These are phyloP conservation scores for Multifurca ochricompacta DNA, from an alignment of 768 basidiomycete genomes.

Conservation along the genomic window DNA sequence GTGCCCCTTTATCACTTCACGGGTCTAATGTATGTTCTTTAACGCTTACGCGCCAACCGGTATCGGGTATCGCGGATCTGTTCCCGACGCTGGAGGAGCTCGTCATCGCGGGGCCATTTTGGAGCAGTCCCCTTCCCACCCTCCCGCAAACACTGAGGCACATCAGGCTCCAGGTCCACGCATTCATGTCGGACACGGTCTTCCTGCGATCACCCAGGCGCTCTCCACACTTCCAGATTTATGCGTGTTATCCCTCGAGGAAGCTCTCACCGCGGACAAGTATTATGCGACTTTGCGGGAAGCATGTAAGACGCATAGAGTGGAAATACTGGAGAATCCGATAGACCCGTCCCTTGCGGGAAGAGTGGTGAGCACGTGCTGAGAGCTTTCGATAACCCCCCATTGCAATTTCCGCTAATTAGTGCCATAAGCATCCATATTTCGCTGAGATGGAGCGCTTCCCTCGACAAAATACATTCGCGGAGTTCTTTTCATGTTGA, in stretches of 20 bases:
- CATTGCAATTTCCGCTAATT: background rate
- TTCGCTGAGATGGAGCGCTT: constrained; percentile 12
- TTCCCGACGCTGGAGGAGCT: constrained; percentile 8
- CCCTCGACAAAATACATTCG: constrained; percentile 7
- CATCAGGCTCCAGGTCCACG: constrained; percentile 14
- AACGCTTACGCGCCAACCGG: constrained; percentile 11
- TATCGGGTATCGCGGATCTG: constrained; percentile 4
- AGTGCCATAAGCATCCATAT: constrained; percentile 1
- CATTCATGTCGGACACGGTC: constrained; percentile 5
- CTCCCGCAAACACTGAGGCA: constrained; percentile 7
- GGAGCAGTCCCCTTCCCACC: constrained; percentile 8
- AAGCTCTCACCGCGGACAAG: constrained; percentile 1
- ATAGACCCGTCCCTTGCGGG: background rate
- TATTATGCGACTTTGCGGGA: constrained; percentile 2
- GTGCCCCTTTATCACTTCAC: background rate
- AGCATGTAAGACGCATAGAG: background rate
- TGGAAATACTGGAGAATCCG: constrained; percentile 3
- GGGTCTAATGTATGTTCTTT: constrained; percentile 1
- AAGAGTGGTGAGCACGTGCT: background rate
- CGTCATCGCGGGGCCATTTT: constrained; percentile 10
- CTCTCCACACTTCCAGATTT: background rate
- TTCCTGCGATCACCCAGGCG: background rate
- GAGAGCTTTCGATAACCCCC: too few species aligned
- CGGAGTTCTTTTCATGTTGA: constrained; percentile 12
- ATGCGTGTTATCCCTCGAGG: constrained; percentile 3